Base-by-base conservation (phyloP, 1,139 yeast species). In the Zhuliangozyma parablackwelliae region DNA sequence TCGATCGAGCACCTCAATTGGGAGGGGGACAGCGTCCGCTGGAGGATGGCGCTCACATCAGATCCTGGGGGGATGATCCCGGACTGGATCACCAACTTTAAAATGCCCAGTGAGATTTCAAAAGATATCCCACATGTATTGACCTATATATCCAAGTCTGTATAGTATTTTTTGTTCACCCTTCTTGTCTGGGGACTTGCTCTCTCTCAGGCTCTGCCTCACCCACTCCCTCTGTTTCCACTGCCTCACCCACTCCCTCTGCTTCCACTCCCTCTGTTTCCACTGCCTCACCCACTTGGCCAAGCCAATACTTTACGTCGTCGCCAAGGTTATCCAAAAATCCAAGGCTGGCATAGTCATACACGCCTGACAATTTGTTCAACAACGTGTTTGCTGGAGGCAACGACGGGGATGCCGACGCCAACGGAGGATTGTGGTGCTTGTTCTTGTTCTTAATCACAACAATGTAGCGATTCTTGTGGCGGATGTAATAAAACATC, bases 61-160 rank as follows among this genome's bases (percentile, higher is more conserved):
- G 80, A 75, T 40, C 82, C 89, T 1, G 78, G 82, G 21, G 94
- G 94, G 0, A 61, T 55, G 39, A 68, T 83, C 3, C 92, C 92
- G 1, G 61, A 71, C 31, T 81, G 82, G 78, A 39, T 83, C 20
- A 82, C 81, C 40, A 74, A 76, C 43, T 53, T 69, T 38, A 63
- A 76, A 32, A 70, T 82, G 37, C 72, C 79, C 2, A 65, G 69
- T 13, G 81, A 79, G 10, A 75, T 83, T 28, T 77, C 82, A 1
- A 72, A 75, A 37, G 94, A 83, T 50, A 88, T 83, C 1, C 87
- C 88, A 0, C 65, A 70, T 32, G 80, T 80, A 47, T 54, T 80
- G 38, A 58, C 67, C 21, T 82, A 83, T 80, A 60, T 50, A 12
- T 27, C 28, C 16, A 16, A 16, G 4, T 16, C 16, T 16, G 4